These are phyloP conservation scores for Linderina pennispora DNA, from an alignment of 192 early-diverging fungal species.

Conservation along the genomic window DNA sequence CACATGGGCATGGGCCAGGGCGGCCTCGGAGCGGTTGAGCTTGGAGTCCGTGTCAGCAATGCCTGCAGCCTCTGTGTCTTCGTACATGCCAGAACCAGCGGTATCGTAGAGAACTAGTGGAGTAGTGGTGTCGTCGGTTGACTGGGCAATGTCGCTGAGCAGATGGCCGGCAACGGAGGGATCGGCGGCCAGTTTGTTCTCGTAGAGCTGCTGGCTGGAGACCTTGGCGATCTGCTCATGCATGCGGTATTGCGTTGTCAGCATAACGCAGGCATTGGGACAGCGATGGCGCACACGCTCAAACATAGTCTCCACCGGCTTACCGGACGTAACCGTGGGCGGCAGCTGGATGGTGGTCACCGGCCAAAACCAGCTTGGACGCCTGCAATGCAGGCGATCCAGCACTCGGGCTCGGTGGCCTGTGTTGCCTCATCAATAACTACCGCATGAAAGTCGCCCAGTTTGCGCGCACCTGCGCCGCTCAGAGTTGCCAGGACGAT, in stretches of 20 bases:
- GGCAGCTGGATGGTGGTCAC: slow-evolving; percentile 87
- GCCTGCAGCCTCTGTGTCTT: slow-evolving; percentile 14
- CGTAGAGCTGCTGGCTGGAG: slow-evolving; percentile 66
- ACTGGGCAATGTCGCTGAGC: slow-evolving; percentile 58
- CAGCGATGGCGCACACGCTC: slow-evolving; percentile 62
- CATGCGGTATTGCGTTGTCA: slow-evolving; percentile 88
- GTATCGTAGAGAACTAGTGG: slow-evolving; percentile 73
- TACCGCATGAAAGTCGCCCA: slow-evolving; percentile 70
- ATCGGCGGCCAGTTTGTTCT: slow-evolving; percentile 58
- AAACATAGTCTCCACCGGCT: slow-evolving; percentile 58
- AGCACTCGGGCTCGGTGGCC: slow-evolving; percentile 78
- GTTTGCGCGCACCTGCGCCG: slow-evolving; percentile 50
- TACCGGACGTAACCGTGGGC: slow-evolving; percentile 72
- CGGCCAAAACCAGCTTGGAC: slow-evolving; percentile 72
- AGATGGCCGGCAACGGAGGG: slow-evolving; percentile 56
- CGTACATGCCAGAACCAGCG: slow-evolving; percentile 37
- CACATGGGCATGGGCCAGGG: slow-evolving; percentile 58
- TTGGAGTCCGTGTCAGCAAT: slow-evolving; percentile 52
- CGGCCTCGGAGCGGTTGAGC: slow-evolving; percentile 73
- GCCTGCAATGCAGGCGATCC: slow-evolving; percentile 79
- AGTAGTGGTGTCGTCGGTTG: slow-evolving; percentile 53
- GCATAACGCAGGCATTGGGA: slow-evolving; percentile 55
- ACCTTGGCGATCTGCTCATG: slow-evolving; percentile 74
- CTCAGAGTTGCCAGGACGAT: slow-evolving; percentile 78
- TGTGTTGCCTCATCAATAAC: slow-evolving; percentile 91